These are phyloP conservation scores for Periconia sp. DNA, from an alignment of 2,329 filamentous ascomycete genomes.

Conservation along the genomic window DNA sequence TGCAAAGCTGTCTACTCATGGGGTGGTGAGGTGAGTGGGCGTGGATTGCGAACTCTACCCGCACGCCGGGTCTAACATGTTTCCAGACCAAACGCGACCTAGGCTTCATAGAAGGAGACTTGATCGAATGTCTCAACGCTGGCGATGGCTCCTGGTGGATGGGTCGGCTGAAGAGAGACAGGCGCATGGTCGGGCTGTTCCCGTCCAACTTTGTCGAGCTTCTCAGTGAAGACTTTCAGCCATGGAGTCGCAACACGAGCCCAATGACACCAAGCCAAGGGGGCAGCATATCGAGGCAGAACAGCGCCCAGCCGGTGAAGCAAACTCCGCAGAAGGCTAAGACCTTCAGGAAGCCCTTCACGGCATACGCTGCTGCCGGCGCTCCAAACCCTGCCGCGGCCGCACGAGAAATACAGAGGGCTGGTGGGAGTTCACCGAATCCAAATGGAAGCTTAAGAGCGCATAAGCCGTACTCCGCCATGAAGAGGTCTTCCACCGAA, in stretches of 20 bases:
- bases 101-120: constrained; percentile 94
- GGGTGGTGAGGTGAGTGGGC: constrained; percentile 72
- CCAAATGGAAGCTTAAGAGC: constrained; percentile 42
- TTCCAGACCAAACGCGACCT: constrained; percentile 82
- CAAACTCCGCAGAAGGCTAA: constrained; percentile 55
- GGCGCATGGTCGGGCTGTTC: constrained; percentile 88
- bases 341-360: constrained; percentile 69
- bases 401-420: constrained; percentile 41
- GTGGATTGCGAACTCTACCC: constrained; percentile 7
- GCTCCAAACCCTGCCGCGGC: constrained; percentile 51
- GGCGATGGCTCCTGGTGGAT: constrained; percentile 99
- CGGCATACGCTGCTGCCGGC: constrained; percentile 60
- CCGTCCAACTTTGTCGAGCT: constrained; percentile 97
- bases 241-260: constrained; percentile 66
- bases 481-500: constrained; percentile 54
- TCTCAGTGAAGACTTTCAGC: constrained; percentile 82
- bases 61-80: constrained; percentile 25
- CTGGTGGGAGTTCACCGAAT: constrained; percentile 36
- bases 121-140: constrained; percentile 97
- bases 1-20: constrained; percentile 90
- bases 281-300: constrained; percentile 58
- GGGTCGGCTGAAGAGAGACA: constrained; percentile 86
- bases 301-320: constrained; percentile 55
- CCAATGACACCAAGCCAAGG: constrained; percentile 50
- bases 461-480: constrained; percentile 57